Evolutionary conservation across 129 eudicot species (phyloP).

Genomic region (Flaveria bidentis): DNA sequence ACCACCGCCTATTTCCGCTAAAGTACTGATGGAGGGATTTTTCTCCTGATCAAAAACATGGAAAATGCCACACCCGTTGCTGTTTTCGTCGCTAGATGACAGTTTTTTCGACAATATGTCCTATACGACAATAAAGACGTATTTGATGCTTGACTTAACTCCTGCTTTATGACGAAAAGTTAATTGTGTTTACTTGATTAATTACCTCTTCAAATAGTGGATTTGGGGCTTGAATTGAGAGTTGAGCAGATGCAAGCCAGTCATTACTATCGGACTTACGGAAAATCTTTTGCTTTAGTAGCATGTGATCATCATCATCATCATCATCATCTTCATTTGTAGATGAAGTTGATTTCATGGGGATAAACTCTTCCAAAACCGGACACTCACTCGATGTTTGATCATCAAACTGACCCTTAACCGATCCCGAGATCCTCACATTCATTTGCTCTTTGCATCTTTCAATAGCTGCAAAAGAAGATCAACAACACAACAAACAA

Average conservation of each 20-base stretch:
- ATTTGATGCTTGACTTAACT: too few relatives aligned
- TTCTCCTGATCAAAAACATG: too few relatives aligned
- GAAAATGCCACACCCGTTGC: too few relatives aligned
- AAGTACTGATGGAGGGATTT: too few relatives aligned
- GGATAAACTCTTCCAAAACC: constrained; percentile 76
- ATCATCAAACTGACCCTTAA: constrained; percentile 49
- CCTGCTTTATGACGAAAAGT: too few relatives aligned
- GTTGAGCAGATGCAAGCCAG: constrained; percentile 95
- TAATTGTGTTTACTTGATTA: too few relatives aligned
- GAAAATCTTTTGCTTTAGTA: constrained; percentile 14
- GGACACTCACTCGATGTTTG: constrained; percentile 68
- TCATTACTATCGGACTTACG: constrained; percentile 31
- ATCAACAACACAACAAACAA: neutral
- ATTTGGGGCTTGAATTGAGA: constrained; percentile 84
- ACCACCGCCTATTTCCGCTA: neutral
- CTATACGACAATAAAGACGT: too few relatives aligned
- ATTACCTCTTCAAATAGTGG: constrained; percentile 40
- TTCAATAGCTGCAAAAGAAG: constrained; percentile 64
- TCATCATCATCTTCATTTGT: constrained; percentile 42
- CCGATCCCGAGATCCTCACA: constrained; percentile 33
- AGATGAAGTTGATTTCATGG: constrained; percentile 53
- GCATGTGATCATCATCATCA: neutral
- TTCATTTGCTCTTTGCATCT: constrained; percentile 61
- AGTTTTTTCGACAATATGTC: constrained; percentile 44
- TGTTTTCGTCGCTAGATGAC: neutral